These are phyloP conservation scores for Naegleria fowleri DNA, from an alignment of 208 protist genomes.

Conservation along the genomic window DNA sequence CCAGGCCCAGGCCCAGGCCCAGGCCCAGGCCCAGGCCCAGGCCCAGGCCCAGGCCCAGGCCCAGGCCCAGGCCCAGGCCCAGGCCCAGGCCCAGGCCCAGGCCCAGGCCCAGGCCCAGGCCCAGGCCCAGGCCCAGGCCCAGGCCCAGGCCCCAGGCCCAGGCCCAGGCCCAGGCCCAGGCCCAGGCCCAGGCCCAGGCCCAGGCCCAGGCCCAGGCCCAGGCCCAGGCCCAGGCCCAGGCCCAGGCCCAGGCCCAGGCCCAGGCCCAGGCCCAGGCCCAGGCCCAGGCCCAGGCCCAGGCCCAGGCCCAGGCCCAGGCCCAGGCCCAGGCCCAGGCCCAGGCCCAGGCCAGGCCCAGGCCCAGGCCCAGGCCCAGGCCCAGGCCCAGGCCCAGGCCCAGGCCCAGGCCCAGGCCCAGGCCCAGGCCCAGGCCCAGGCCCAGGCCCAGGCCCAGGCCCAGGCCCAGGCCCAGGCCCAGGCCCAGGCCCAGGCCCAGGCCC, in stretches of 20 bases:
- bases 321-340: slow-evolving; percentile 49
- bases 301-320: slow-evolving; percentile 44
- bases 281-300: slow-evolving; percentile 48
- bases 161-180: slow-evolving; percentile 35
- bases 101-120: slow-evolving; percentile 38
- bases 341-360: slow-evolving; percentile 45
- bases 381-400: slow-evolving; percentile 49
- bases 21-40: slow-evolving; percentile 37
- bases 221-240: slow-evolving; percentile 48
- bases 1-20: slow-evolving; percentile 38
- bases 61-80: slow-evolving; percentile 37
- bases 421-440: slow-evolving; percentile 51
- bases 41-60: slow-evolving; percentile 36
- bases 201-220: slow-evolving; percentile 46
- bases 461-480: slow-evolving; percentile 44
- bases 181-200: slow-evolving; percentile 43
- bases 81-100: slow-evolving; percentile 38
- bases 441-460: slow-evolving; percentile 36
- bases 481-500: slow-evolving; percentile 51
- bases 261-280: slow-evolving; percentile 47
- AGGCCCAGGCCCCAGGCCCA: slow-evolving; percentile 37
- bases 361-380: slow-evolving; percentile 49
- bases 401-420: slow-evolving; percentile 48
- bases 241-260: slow-evolving; percentile 47
- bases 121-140: slow-evolving; percentile 37